phyloP scores from a whole-genome alignment of 2,329 filamentous ascomycete species.

The Aspergillus versicolor region DNA sequence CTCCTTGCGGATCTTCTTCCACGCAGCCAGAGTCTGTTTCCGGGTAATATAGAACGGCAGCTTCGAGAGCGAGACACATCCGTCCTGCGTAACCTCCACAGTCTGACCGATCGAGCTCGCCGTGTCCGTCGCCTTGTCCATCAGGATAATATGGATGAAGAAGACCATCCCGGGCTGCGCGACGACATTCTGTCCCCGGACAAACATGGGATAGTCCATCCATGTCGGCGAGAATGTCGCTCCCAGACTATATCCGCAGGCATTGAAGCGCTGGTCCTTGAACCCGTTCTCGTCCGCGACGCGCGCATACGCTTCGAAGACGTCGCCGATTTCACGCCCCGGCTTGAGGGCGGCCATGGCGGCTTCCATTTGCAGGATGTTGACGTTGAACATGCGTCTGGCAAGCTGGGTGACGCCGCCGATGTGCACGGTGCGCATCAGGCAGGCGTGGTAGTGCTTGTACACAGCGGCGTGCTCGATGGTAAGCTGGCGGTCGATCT shows the following conservation, averaged over 20 bases:
- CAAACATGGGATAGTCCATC: constrained; percentile 24
- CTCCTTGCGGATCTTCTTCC: constrained; percentile 35
- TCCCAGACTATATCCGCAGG: constrained; percentile 31
- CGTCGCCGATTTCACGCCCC: constrained; percentile 27
- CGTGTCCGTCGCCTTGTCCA: constrained; percentile 36
- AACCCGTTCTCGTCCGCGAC: constrained; percentile 33
- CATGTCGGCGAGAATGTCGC: constrained; percentile 28
- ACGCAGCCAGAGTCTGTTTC: constrained; percentile 33
- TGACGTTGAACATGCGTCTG: constrained; percentile 26
- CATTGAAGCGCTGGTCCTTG: constrained; percentile 30
- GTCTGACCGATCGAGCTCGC: constrained; percentile 33
- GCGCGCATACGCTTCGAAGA: constrained; percentile 30
- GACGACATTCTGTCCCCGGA: constrained; percentile 20
- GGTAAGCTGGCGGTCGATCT: constrained; percentile 33
- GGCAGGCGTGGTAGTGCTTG: constrained; percentile 35
- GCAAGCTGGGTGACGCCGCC: constrained; percentile 28
- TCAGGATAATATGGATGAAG: constrained; percentile 37
- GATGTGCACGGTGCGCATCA: constrained; percentile 35
- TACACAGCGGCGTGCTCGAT: constrained; percentile 34
- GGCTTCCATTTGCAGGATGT: constrained; percentile 29
- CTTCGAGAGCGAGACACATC: constrained; percentile 33
- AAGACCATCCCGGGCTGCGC: constrained; percentile 33
- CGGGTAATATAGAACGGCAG: constrained; percentile 33
- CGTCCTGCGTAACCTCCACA: constrained; percentile 29
- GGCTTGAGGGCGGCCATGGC: constrained; percentile 29